Evolutionary conservation across 345 rosid genomes (phyloP).

Genomic region (Ceriops decandra): DNA sequence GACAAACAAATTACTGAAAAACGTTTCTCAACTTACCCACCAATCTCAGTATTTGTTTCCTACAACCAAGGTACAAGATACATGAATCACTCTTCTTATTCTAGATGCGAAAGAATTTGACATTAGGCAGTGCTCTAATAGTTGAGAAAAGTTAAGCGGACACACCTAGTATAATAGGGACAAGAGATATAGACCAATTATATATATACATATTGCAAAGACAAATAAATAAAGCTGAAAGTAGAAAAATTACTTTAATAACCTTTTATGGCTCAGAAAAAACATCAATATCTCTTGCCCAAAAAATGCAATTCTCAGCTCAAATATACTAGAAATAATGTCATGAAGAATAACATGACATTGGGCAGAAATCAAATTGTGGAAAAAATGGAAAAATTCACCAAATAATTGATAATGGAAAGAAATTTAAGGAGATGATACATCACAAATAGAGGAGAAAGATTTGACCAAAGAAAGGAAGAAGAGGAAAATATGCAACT

Average conservation of each 20-base stretch:
- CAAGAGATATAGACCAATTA: no score
- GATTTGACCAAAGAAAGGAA: neutral
- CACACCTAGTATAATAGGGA: no score
- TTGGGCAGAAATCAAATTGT: no score
- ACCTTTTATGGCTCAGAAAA: neutral
- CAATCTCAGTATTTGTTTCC: neutral
- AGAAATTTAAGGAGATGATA: neutral
- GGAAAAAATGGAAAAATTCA: no score
- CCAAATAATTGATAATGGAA: neutral
- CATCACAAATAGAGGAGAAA: no score
- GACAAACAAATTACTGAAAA: neutral
- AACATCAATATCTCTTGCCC: neutral
- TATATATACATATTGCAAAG: no score
- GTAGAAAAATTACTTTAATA: no score
- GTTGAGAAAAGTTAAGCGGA: no score
- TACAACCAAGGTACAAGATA: neutral
- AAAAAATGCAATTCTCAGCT: no score
- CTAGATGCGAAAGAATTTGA: neutral
- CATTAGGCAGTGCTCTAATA: neutral
- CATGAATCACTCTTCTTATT: neutral
- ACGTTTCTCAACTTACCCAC: neutral
- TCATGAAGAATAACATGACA: no score
- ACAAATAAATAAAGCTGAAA: no score
- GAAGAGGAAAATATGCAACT: conserved; percentile 38
- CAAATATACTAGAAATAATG: no score